Evolutionary conservation across 73 alveolate species (phyloP), one percentile per base, ranked within the genome.

Genomic region (Blepharisma japonicum): DNA sequence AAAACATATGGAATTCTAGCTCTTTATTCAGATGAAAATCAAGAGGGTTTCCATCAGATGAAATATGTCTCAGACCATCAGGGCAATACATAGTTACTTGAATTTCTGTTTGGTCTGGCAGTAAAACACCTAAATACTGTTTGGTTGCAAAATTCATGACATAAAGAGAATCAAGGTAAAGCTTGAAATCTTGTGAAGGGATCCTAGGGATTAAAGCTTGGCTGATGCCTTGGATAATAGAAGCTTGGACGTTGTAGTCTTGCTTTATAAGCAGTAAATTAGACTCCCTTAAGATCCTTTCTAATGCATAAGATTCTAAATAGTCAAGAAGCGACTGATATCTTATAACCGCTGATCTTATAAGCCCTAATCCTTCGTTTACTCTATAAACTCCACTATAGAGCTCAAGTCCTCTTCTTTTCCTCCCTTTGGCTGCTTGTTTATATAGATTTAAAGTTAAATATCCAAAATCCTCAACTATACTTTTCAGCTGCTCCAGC

Each of bases 51-150:
- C 74, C 74, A 61, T 61, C 74, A 18, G 47, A 9, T 20, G 74
- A 61, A 25, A 61, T 39, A 25, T 61, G 47, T 61, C 23, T 61
- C 0, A 61, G 74, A 61, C 74, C 46, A 14, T 61, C 74, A 9
- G 74, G 74, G 14, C 18, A 0, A 39, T 61, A 61, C 14, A 61
- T 25, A 39, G 39, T 14, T n/a, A 61, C 23, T 61, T 9, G 39
- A 14, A 25, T 14, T 14, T 61, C 46, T 61, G 18, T n/a, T 2
- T n/a, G 74, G 47, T 25, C 74, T 61, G 74, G 2, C 18, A 61
- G 74, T 2, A 61, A 14, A 9, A 14, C 14, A 1, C 74, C 74
- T 61, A 20, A 20, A 25, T 61, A 61, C 47, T 20, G 14, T 61
- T 61, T 61, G 1, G 18, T 14, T 2, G 74, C 38, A 9, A 25